These are phyloP conservation scores for Gossypium herbaceum DNA, from an alignment of 345 rosid species.

Conservation along the genomic window DNA sequence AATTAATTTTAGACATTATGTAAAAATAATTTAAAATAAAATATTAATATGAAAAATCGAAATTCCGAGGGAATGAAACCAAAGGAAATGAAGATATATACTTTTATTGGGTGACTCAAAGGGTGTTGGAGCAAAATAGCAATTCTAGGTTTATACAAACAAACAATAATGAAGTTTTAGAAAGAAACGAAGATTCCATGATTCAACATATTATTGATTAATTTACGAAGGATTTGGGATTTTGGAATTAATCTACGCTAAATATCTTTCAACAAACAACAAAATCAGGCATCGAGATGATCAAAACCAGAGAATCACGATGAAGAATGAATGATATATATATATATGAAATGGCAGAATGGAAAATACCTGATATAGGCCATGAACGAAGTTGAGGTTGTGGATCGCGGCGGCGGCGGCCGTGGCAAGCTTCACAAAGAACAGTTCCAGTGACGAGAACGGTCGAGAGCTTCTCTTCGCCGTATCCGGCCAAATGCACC, in stretches of 20 bases:
- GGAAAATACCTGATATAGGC: slow-evolving; percentile 44
- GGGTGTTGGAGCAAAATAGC: no score
- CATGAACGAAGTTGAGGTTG: slow-evolving; percentile 28
- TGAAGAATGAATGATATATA: background rate
- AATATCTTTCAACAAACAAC: background rate
- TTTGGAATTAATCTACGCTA: background rate
- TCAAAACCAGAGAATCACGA: no score
- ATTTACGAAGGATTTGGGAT: no score
- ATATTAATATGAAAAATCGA: no score
- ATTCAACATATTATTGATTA: no score
- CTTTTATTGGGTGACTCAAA: no score
- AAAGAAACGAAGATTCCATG: background rate
- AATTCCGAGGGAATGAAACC: no score
- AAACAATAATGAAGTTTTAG: no score
- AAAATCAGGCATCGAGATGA: background rate
- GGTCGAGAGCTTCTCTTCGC: slow-evolving; percentile 62
- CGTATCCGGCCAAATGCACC: slow-evolving; percentile 62
- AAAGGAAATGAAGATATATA: no score
- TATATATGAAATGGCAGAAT: background rate
- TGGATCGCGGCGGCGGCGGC: background rate
- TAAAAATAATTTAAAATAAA: no score
- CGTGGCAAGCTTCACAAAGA: slow-evolving; percentile 31
- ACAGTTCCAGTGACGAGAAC: slow-evolving; percentile 50
- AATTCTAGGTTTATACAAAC: no score
- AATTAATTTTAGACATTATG: no score